These are phyloP conservation scores for Coniosporium tulheliwenetii DNA, from an alignment of 2,329 filamentous ascomycete species.

Conservation along the genomic window DNA sequence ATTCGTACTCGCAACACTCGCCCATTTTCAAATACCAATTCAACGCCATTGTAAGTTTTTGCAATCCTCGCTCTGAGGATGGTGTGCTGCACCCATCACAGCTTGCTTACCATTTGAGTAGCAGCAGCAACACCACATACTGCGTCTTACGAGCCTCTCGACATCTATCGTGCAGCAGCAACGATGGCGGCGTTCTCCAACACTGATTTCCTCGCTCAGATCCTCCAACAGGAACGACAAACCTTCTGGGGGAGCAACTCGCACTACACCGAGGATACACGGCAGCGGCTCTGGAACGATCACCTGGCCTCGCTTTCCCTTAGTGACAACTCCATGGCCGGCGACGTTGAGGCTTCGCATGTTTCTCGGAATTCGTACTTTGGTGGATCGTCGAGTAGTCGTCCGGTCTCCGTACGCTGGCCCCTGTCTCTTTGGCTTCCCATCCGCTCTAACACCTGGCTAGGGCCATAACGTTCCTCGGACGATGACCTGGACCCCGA, in stretches of 20 bases:
- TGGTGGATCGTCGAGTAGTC: background rate
- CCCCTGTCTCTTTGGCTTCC: background rate
- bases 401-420: background rate
- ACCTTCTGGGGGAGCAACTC: conserved; percentile 17
- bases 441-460: background rate
- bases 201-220: conserved; percentile 3
- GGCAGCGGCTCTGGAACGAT: conserved; percentile 16
- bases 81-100: too few relatives aligned
- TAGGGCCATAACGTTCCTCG: conserved; percentile 16
- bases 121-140: too few relatives aligned
- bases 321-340: background rate
- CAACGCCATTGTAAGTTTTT: too few relatives aligned
- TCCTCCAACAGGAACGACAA: conserved; percentile 19
- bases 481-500: conserved; percentile 15
- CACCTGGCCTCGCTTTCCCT: too few relatives aligned
- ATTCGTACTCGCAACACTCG: too few relatives aligned
- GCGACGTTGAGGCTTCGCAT: background rate
- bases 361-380: conserved; percentile 1
- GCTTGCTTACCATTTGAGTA: too few relatives aligned
- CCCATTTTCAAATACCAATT: too few relatives aligned
- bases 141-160: too few relatives aligned
- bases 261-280: conserved; percentile 17
- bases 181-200: too few relatives aligned
- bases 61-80: too few relatives aligned
- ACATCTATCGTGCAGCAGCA: too few relatives aligned